These are phyloP conservation scores for Leucocoprinus leucothites DNA, from an alignment of 768 basidiomycete genomes.

Conservation along the genomic window DNA sequence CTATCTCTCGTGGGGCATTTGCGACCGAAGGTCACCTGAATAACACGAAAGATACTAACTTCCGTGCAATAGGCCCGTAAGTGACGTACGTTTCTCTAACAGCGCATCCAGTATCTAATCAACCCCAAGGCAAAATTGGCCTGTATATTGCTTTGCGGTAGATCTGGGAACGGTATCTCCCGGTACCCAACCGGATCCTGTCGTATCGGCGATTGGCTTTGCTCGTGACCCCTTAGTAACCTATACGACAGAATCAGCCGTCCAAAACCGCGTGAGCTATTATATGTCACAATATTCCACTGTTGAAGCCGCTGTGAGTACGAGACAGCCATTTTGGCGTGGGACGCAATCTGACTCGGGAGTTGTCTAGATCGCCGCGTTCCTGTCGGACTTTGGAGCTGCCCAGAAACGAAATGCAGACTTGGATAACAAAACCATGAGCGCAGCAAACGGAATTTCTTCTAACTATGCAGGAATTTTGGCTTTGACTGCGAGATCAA, in stretches of 20 bases:
- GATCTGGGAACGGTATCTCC: conserved; percentile 37
- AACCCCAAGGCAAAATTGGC: conserved; percentile 24
- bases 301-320: conserved; percentile 28
- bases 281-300: conserved; percentile 31
- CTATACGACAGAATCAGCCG: conserved; percentile 21
- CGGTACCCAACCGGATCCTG: conserved; percentile 20
- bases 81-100: background rate
- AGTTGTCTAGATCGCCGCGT: conserved; percentile 33
- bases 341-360: background rate
- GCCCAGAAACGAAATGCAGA: conserved; percentile 32
- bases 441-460: conserved; percentile 34
- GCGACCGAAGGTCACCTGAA: conserved; percentile 34
- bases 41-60: conserved; percentile 36
- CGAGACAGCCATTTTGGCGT: conserved; percentile 13
- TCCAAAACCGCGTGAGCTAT: conserved; percentile 32
- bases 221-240: conserved; percentile 33
- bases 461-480: conserved; percentile 38
- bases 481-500: conserved; percentile 40
- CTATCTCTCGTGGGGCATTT: conserved; percentile 35
- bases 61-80: conserved; percentile 30
- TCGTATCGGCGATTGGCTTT: conserved; percentile 34
- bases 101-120: no score
- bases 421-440: conserved; percentile 36
- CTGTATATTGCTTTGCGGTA: conserved; percentile 46
- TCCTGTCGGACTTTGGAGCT: conserved; percentile 36